Base-by-base conservation (phyloP, 1,139 yeast genomes). In the Sugiyamaella pinicola region DNA sequence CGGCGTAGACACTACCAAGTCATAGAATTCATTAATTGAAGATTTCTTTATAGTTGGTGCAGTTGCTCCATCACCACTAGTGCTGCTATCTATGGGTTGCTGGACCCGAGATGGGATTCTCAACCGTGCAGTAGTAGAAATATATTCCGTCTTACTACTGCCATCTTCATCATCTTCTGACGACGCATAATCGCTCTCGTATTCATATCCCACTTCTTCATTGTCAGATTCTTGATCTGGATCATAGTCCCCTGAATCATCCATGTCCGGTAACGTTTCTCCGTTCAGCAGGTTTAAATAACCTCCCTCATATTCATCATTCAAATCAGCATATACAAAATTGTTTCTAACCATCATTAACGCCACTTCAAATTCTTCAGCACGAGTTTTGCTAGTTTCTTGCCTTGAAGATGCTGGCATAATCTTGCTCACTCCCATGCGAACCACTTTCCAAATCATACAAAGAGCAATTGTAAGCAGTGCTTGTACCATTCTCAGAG, bases 241-340 rank as follows among this genome's bases (percentile, higher is more conserved):
- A 15, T 31, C 51, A 41, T 57, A 63, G 41, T 62, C 66, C 15
- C 21, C 52, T 7, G 67, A 63, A 41, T 57, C 57, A 40, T 64
- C 67, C 47, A 57, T 43, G 2, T 64, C 66, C 4, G 67, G 64
- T 18, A 64, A 56, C 13, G 56, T 29, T 12, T 56, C 58, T 1
- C 66, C 66, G 33, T 57, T 49, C 8, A 64, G 57, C 24, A 64
- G 55, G 2, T 44, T 43, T 29, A 53, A 37, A 38, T 64, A 61
- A 9, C 59, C 58, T 1, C 43, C 44, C 28, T 51, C 54, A 38
- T 52, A 55, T 12, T 55, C 58, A 19, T 54, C 58, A 35, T 54
- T 49, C 31, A 59, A 45, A 5, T 51, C 50, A 2, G 57, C 50
- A 46, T 61, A 60, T 12, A 61, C 54, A 19, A 59, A 47, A 21